Conservation (phyloP, 805 yeast genomes). For the Wickerhamomyces hampshirensis region DNA sequence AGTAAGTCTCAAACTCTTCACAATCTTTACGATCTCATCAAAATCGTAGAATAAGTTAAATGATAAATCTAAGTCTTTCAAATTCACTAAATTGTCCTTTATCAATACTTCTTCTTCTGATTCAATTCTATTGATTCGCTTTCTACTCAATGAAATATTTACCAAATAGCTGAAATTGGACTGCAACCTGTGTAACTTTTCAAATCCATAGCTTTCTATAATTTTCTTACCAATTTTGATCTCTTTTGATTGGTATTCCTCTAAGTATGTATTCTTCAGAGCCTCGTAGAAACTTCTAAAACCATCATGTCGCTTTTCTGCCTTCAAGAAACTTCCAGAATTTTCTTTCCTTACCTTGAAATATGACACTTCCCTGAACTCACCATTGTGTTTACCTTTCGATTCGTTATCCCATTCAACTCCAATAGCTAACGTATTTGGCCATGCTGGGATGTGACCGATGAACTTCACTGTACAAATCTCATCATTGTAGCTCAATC, state of each 20-base stretch:
- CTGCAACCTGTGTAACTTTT: conserved; percentile 44
- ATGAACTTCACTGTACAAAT: conserved; percentile 58
- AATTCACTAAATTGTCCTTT: conserved; percentile 20
- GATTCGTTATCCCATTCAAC: conserved; percentile 77
- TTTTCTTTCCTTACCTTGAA: conserved; percentile 35
- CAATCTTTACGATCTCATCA: conserved; percentile 32
- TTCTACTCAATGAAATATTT: conserved; percentile 46
- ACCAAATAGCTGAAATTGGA: conserved; percentile 39
- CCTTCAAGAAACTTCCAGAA: conserved; percentile 64
- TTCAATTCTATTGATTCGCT: conserved; percentile 27
- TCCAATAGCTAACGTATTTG: conserved; percentile 52
- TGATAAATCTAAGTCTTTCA: conserved; percentile 53
- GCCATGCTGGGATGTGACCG: conserved; percentile 67
- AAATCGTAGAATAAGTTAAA: conserved; percentile 49
- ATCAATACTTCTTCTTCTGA: conserved; percentile 8
- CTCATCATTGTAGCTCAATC: conserved; percentile 36
- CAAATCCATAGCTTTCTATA: conserved; percentile 65
- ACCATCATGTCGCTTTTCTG: conserved; percentile 31
- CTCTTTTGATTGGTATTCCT: conserved; percentile 26
- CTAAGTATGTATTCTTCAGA: conserved; percentile 43
- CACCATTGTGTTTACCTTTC: conserved; percentile 75
- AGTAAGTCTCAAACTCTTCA: conserved; percentile 31
- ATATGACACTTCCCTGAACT: conserved; percentile 46
- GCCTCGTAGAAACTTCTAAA: conserved; percentile 41
- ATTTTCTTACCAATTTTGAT: conserved; percentile 50